Percentiles rank a stretch among this genome's conserved stretches.
phyloP scores from a whole-genome alignment of 331 rosid species.

The Cydonia oblonga region DNA sequence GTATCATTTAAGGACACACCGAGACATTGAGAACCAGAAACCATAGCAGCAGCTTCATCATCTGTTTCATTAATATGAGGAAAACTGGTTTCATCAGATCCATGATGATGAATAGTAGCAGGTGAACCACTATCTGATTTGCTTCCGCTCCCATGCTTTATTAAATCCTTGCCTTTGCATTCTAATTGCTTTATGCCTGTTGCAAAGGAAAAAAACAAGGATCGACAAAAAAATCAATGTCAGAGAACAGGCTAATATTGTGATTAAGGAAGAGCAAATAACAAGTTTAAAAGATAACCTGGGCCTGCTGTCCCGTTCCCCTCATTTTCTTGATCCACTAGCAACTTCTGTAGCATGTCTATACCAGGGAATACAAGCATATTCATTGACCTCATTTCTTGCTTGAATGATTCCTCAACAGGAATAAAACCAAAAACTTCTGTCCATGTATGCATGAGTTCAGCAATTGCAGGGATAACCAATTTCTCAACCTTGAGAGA shows the following conservation, averaged over 20 bases:
- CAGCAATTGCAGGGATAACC: constrained; percentile 91
- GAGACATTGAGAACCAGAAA: constrained; percentile 1
- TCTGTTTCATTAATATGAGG: constrained; percentile 25
- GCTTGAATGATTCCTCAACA: constrained; percentile 63
- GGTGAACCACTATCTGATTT: constrained; percentile 38
- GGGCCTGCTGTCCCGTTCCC: constrained; percentile 21
- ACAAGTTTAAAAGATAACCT: constrained; percentile 16
- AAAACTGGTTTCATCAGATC: constrained; percentile 33
- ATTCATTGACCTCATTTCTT: constrained; percentile 72
- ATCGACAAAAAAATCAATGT: neutral
- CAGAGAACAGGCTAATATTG: neutral
- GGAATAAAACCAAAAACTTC: constrained; percentile 69
- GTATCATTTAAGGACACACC: constrained; percentile 19
- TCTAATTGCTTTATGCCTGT: constrained; percentile 42
- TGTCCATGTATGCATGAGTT: constrained; percentile 88
- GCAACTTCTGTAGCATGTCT: constrained; percentile 83
- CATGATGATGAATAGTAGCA: constrained; percentile 34
- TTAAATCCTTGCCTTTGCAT: constrained; percentile 19
- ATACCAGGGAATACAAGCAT: constrained; percentile 96
- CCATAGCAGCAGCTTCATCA: constrained; percentile 30
- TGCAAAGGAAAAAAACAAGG: constrained; percentile 4
- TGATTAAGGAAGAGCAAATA: neutral
- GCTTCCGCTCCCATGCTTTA: constrained; percentile 19
- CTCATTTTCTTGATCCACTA: constrained; percentile 43
- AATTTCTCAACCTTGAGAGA: constrained; percentile 75